Evolutionary conservation across 352 stramenopile genomes (phyloP).

Genomic region (Pythium phragmiticola): DNA sequence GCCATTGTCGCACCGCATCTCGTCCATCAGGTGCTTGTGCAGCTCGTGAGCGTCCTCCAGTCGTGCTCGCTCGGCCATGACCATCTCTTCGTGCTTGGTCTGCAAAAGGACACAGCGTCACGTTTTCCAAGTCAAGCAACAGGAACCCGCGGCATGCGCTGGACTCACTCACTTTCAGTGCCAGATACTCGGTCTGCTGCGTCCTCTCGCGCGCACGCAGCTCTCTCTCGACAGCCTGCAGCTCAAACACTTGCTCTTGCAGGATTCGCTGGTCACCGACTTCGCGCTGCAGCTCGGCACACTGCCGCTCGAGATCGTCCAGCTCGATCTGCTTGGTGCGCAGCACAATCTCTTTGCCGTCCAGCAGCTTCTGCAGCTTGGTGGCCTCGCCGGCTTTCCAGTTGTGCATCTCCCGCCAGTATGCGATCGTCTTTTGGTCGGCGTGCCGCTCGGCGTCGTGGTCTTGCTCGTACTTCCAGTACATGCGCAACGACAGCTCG

Average conservation of each 20-base stretch:
- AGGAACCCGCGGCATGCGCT: not conserved
- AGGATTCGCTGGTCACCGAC: conserved; percentile 30
- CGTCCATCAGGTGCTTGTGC: conserved; percentile 48
- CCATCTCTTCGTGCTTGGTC: conserved; percentile 48
- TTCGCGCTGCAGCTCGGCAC: conserved; percentile 19
- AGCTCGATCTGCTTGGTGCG: conserved; percentile 54
- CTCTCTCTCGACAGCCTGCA: conserved; percentile 35
- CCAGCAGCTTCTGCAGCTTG: conserved; percentile 55
- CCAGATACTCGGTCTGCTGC: conserved; percentile 33
- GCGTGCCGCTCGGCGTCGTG: conserved; percentile 43
- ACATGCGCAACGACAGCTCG: conserved; percentile 68
- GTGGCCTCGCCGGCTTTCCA: conserved; percentile 41
- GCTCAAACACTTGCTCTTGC: conserved; percentile 40
- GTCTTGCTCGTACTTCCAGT: conserved; percentile 67
- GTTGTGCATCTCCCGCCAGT: conserved; percentile 55
- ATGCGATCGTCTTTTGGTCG: conserved; percentile 40
- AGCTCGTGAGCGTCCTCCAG: conserved; percentile 49
- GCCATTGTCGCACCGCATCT: conserved; percentile 41
- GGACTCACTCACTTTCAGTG: conserved; percentile 33
- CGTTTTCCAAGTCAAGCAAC: no score
- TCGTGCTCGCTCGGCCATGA: conserved; percentile 40
- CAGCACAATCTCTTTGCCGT: conserved; percentile 50
- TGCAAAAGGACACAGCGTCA: conserved; percentile 15
- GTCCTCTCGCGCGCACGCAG: conserved; percentile 32
- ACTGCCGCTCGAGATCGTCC: conserved; percentile 40